Evolutionary conservation across 257 asterid genomes (phyloP).

Genomic region (Hygrophila difformis): DNA sequence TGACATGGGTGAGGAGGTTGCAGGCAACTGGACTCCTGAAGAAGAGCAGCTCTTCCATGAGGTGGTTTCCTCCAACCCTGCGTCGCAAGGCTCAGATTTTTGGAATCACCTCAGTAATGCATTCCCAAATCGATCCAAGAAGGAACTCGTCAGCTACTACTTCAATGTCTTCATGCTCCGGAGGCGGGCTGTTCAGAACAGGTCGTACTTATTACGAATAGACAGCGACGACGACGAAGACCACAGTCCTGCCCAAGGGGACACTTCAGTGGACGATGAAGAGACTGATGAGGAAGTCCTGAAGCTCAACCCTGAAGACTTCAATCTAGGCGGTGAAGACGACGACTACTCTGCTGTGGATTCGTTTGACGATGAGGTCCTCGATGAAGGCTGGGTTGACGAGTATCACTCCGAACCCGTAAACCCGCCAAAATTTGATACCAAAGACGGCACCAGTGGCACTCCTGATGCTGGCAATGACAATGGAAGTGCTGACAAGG

Average conservation of each 20-base stretch:
- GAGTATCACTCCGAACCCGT: conserved; percentile 14
- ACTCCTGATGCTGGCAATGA: conserved; percentile 1
- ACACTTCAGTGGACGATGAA: conserved; percentile 25
- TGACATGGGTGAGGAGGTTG: conserved; percentile 65
- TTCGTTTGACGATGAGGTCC: conserved; percentile 24
- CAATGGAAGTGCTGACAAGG: conserved; percentile 9
- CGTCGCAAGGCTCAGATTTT: conserved; percentile 37
- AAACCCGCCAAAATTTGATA: conserved; percentile 10
- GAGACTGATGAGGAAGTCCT: conserved; percentile 42
- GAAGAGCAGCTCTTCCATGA: conserved; percentile 49
- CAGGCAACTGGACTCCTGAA: conserved; percentile 45
- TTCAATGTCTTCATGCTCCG: conserved; percentile 67
- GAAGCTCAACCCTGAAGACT: conserved; percentile 18
- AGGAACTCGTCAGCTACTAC: conserved; percentile 64
- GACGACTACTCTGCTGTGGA: conserved; percentile 31
- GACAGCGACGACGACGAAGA: conserved; percentile 76
- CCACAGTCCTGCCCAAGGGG: conserved; percentile 25
- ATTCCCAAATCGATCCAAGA: conserved; percentile 43
- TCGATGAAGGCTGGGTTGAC: conserved; percentile 18
- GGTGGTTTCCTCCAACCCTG: conserved; percentile 43
- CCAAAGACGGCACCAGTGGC: conserved; percentile 2
- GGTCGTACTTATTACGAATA: conserved; percentile 35
- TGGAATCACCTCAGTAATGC: conserved; percentile 45
- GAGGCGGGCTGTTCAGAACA: conserved; percentile 56
- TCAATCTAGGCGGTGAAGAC: conserved; percentile 19